Evolutionary conservation across 202 grass and related monocot genomes (phyloP), one percentile per base, ranked within the genome.

Genomic region (Carex arenaria): DNA sequence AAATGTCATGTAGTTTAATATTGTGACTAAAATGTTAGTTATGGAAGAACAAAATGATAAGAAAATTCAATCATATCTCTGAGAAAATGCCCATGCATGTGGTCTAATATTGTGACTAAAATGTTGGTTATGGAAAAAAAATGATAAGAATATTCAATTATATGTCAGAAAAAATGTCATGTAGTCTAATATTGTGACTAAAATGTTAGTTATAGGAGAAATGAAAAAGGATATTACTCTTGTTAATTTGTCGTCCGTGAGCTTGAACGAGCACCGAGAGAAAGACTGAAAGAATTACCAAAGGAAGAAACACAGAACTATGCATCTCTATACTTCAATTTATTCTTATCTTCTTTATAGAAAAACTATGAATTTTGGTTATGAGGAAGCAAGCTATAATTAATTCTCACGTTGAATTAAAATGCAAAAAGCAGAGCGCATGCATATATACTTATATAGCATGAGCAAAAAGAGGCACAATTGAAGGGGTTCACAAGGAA

Each of bases 401-500:
- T 59, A 11, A 59, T 17, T 80, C 18, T 19, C 15, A 40, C 4
- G 30, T 47, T 63, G 18, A 80, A 40, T 18, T 19, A 63, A 43
- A 77, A 77, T 77, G 20, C 13, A 53, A 53, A 52, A 74, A 53
- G 47, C 18, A 74, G 6, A 23, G 12, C 0, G 10, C 11, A 36
- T 26, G 11, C 1, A 14, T 61, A 45, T 63, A 63, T 80, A 43
- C 1, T 6, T 61, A 45, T 63, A 63, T 80, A 47, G n/a, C 38
- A 63, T 38, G 19, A 80, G 2, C 34, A 80, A 12, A 15, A 63
- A 26, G 10, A 62, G 32, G 18, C 12, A 63, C 30, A 28, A 80
- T 80, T 80, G 54, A 80, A 80, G 56, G 49, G 18, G 31, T 17
- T 80, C 77, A 80, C 77, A 80, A 43, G 77, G 54, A 63, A 62